Base-by-base conservation (phyloP, 768 basidiomycete species). In the Hericium erinaceus region DNA sequence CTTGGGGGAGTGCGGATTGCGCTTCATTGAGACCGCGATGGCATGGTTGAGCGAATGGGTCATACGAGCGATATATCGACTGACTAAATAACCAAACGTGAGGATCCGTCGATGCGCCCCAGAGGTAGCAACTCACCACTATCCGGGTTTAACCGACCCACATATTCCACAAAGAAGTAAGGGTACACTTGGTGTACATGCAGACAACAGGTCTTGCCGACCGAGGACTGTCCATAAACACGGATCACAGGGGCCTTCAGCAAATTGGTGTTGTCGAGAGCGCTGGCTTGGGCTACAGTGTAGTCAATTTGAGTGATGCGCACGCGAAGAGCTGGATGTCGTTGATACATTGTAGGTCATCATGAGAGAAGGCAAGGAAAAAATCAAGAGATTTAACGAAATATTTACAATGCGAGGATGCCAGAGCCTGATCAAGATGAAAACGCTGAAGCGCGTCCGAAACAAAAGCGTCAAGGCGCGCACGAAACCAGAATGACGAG, bases 161-260 rank as follows among this genome's bases (percentile, higher is more conserved):
- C 64, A 73, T 95, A 99, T 63, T 92, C 87, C 49, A 95, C 79
- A 68, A 82, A 95, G 69, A 95, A 85, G 71, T 99, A 99, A 0
- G 95, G 95, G 71, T 88, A 95, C 33, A 89, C 88, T 74, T 94
- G 92, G 68, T 97, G 95, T 41, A 98, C 75, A 74, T 97, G 87
- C 13, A 95, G 79, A 66, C 93, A 95, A 18, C 92, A 81, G 66
- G 84, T 87, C 69, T 83, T 75, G 13, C 92, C 89, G 2, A 72
- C 68, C 4, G 90, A 88, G 1, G 92, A 90, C 12, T 83, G 73
- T 13, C 95, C 97, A 69, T 84, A 98, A 52, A 99, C 86, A 54
- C 93, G 78, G 57, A 98, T 75, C 4, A 94, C 78, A 13, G 95
- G 95, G 20, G 88, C 86, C 26, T 74, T 78, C 11, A 77, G 78